Percentiles rank a stretch among this genome's conserved stretches.
phyloP scores from a whole-genome alignment of 345 rosid species.

The Eucalyptus coolabah region DNA sequence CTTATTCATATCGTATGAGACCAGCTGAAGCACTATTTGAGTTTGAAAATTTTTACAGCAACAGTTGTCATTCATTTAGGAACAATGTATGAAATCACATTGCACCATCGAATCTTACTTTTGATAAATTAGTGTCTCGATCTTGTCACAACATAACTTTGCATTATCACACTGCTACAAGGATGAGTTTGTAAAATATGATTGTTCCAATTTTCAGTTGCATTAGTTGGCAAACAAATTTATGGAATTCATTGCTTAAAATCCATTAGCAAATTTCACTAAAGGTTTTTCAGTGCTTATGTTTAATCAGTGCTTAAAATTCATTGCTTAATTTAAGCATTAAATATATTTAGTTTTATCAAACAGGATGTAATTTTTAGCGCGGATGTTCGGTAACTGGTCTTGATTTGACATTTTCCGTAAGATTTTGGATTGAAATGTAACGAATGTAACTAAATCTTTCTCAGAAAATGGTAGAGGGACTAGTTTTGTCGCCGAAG shows the following conservation, averaged over 20 bases:
- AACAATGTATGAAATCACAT: fast-evolving
- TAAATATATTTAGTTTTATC: too few species aligned
- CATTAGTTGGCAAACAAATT: neutral
- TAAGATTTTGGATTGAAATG: too few species aligned
- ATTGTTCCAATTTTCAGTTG: neutral
- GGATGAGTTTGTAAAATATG: neutral
- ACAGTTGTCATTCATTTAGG: fast-evolving
- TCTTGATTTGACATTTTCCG: too few species aligned
- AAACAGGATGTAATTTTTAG: too few species aligned
- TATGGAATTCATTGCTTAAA: neutral
- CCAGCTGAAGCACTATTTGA: fast-evolving
- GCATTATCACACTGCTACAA: neutral
- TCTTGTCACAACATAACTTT: neutral
- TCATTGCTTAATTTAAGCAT: neutral
- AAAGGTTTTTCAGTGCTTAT: neutral
- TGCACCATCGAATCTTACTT: neutral
- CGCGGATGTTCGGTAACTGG: fast-evolving
- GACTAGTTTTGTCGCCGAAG: too few species aligned
- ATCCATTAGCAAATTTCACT: neutral
- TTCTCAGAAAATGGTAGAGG: too few species aligned
- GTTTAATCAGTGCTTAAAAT: neutral
- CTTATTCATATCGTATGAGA: neutral
- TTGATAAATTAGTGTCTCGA: neutral
- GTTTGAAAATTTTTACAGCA: neutral
- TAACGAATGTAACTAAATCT: too few species aligned